Base-by-base conservation (phyloP, 2,329 filamentous ascomycete species). In the Aspergillus sp. region DNA sequence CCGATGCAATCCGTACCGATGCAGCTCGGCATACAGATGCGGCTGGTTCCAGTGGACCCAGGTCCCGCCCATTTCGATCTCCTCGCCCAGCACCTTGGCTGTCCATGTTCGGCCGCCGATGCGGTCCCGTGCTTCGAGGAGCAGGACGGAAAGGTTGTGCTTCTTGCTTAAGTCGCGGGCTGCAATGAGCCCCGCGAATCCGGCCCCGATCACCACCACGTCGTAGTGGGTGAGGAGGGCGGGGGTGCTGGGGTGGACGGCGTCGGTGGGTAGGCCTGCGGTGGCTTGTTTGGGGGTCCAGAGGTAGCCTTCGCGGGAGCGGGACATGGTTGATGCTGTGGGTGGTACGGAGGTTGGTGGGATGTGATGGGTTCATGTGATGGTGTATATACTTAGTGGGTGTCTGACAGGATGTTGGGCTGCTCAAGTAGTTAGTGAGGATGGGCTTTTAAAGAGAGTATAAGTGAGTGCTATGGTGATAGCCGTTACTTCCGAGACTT, bases 31-130 rank as follows among this genome's bases (percentile, higher is more conserved):
- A 36, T 68, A 76, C 1, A 74, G 41, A 58, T 75, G 71, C 7
- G 69, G 70, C 52, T 72, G 69, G 5, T 57, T 55, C 73, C 72
- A 75, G 53, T 78, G 75, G 0, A 80, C 70, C 76, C 77, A 80
- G 0, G 78, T 79, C 0, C 78, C 78, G 9, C 78, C 78, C 74
- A 80, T 78, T 54, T 80, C 78, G 41, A 76, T 70, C 0, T 74
- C 70, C 13, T 70, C 71, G 0, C 75, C 74, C 1, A 74, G 19
- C n/a, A 67, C 66, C 7, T 69, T 65, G 0, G 76, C 73, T 0
- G 74, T 77, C 77, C 76, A 80, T 45, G 76, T 79, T 5, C 77
- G 72, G 1, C 78, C 78, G 4, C 77, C 78, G n/a, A 80, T 76
- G 3, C 78, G 75, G 57, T 80, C 77, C 0, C 78, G 72, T 3